Evolutionary conservation across 768 basidiomycete genomes (phyloP).

Genomic region (Nidula microcarpa): DNA sequence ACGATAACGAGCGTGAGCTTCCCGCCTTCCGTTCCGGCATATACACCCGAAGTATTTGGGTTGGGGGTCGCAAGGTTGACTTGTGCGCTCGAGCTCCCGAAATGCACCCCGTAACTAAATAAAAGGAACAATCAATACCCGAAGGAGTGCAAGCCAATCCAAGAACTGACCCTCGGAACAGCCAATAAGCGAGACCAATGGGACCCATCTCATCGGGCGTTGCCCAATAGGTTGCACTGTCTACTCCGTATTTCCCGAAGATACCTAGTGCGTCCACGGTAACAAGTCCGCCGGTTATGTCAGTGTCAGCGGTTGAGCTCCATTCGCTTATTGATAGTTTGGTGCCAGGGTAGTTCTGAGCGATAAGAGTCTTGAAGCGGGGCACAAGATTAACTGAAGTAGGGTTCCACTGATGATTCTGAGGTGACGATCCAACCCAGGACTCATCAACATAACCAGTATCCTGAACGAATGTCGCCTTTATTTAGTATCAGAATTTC

Average conservation of each 20-base stretch:
- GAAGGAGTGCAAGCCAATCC: not conserved
- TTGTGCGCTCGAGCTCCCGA: slow-evolving; percentile 40
- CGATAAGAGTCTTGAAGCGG: slow-evolving; percentile 46
- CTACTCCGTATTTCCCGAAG: slow-evolving; percentile 45
- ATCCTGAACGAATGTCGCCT: slow-evolving; percentile 23
- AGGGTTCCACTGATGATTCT: slow-evolving; percentile 46
- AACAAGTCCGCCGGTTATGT: slow-evolving; percentile 51
- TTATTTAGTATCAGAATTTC: not conserved
- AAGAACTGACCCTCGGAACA: slow-evolving; percentile 44
- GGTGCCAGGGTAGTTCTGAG: slow-evolving; percentile 48
- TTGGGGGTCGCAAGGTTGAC: slow-evolving; percentile 39
- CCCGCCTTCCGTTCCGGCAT: slow-evolving; percentile 37
- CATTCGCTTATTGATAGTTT: slow-evolving; percentile 54
- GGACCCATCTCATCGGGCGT: slow-evolving; percentile 43
- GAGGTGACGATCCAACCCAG: slow-evolving; percentile 39
- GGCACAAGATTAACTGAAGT: slow-evolving; percentile 42
- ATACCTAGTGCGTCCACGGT: slow-evolving; percentile 51
- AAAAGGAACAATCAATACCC: not conserved
- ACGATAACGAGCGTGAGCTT: slow-evolving; percentile 43
- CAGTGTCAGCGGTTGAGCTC: slow-evolving; percentile 43
- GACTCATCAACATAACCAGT: slow-evolving; percentile 51
- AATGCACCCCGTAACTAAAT: slow-evolving; percentile 39
- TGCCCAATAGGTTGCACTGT: slow-evolving; percentile 52
- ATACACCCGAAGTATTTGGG: slow-evolving; percentile 40
- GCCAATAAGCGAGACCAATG: slow-evolving; percentile 53